These are phyloP conservation scores for Fragaria nilgerrensis DNA, from an alignment of 306 rosid species.

Conservation along the genomic window DNA sequence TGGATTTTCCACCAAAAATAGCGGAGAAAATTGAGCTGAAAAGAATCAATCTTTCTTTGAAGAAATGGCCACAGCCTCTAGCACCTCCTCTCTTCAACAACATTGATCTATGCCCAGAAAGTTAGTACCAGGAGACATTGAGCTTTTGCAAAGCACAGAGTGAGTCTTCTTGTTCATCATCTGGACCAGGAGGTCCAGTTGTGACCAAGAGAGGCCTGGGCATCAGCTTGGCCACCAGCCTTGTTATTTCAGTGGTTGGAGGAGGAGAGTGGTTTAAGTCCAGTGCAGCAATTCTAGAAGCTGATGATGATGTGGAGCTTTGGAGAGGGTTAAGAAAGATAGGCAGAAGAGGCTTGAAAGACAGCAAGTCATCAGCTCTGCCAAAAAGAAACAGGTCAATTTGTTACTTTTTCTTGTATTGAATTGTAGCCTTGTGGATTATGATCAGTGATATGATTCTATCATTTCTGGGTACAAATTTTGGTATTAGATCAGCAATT, in stretches of 20 bases:
- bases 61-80: conserved; percentile 63
- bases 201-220: conserved; percentile 65
- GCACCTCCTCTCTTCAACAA: conserved; percentile 34
- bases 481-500: neutral
- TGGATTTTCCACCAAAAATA: conserved; percentile 40
- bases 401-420: neutral
- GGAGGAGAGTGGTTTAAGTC: conserved; percentile 35
- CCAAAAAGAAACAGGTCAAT: conserved; percentile 74
- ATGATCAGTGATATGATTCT: neutral
- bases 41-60: neutral
- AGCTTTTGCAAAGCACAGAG: conserved; percentile 45
- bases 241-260: conserved; percentile 51
- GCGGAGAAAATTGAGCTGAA: conserved; percentile 10
- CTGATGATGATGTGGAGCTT: conserved; percentile 90
- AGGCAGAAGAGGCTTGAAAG: conserved; percentile 87
- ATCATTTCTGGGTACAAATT: neutral
- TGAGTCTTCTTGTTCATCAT: conserved; percentile 8
- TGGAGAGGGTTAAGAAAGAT: conserved; percentile 79
- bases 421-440: neutral
- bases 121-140: conserved; percentile 33
- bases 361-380: conserved; percentile 69
- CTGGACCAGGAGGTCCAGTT: conserved; percentile 15
- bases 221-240: conserved; percentile 43
- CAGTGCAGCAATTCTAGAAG: conserved; percentile 88
- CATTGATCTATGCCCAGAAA: conserved; percentile 27